Conservation (phyloP, 1,284 basidiomycete genomes). For the Leccinum brunneo-olivaceum region DNA sequence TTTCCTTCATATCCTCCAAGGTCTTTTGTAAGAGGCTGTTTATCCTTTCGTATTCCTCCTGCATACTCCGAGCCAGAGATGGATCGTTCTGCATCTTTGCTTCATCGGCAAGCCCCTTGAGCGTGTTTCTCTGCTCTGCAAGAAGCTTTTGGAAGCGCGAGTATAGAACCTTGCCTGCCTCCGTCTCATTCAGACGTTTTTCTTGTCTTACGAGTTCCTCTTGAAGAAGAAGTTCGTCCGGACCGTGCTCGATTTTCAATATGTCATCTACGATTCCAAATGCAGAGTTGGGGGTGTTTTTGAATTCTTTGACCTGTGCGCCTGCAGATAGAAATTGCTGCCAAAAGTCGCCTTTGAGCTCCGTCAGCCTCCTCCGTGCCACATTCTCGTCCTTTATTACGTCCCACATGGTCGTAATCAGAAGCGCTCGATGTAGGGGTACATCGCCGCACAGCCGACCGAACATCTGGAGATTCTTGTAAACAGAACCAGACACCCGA, state of each 20-base stretch:
- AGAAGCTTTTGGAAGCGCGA: slow-evolving; percentile 17
- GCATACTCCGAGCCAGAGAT: slow-evolving; percentile 8
- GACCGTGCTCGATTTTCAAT: neutral
- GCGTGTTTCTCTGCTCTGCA: slow-evolving; percentile 9
- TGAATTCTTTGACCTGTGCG: slow-evolving; percentile 17
- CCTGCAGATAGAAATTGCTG: slow-evolving; percentile 27
- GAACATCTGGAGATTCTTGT: slow-evolving; percentile 41
- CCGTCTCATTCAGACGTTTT: slow-evolving; percentile 18
- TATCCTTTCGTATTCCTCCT: slow-evolving; percentile 10
- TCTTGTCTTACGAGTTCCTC: slow-evolving; percentile 18
- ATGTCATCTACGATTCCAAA: slow-evolving; percentile 6
- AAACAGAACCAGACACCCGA: slow-evolving; percentile 39
- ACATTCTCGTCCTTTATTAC: slow-evolving; percentile 6
- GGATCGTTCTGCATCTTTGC: slow-evolving; percentile 9
- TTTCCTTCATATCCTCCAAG: slow-evolving; percentile 13
- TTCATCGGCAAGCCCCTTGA: slow-evolving; percentile 12
- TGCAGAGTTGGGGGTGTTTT: slow-evolving; percentile 1
- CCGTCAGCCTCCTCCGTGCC: slow-evolving; percentile 17
- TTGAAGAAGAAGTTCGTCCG: slow-evolving; percentile 13
- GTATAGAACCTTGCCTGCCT: slow-evolving; percentile 17
- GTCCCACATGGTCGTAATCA: slow-evolving; percentile 38
- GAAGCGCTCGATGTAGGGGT: slow-evolving; percentile 24
- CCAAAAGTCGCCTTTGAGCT: slow-evolving; percentile 26
- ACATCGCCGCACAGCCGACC: slow-evolving; percentile 22
- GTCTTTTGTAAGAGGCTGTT: slow-evolving; percentile 10